These are phyloP conservation scores for Neurospora hispaniola DNA, from an alignment of 495 filamentous ascomycete genomes.

Conservation along the genomic window DNA sequence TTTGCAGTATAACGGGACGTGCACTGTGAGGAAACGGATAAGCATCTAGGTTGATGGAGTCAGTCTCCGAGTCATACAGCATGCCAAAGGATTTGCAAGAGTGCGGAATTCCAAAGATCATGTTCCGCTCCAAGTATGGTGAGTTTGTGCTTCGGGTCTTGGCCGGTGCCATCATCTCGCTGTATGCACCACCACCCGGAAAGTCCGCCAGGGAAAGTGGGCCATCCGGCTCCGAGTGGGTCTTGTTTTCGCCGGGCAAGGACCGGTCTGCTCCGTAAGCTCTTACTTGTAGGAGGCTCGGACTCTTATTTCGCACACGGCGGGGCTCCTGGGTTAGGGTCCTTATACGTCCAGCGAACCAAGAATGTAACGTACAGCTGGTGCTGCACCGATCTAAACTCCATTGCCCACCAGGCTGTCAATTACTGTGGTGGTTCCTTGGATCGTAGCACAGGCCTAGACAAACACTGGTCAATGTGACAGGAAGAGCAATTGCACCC, in stretches of 20 bases:
- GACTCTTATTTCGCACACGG: neutral
- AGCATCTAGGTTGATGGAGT: neutral
- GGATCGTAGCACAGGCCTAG: neutral
- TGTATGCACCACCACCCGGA: neutral
- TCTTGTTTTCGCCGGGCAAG: neutral
- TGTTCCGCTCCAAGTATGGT: neutral
- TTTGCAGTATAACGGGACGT: neutral
- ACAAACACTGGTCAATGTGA: neutral
- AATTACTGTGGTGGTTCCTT: neutral
- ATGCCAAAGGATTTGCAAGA: neutral
- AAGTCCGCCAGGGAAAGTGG: neutral
- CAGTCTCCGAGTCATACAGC: neutral
- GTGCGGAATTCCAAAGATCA: neutral
- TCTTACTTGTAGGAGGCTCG: neutral
- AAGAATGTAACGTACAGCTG: neutral
- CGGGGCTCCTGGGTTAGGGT: neutral
- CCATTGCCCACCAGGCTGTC: neutral
- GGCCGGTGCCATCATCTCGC: neutral
- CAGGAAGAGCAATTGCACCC: neutral
- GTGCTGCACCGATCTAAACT: neutral
- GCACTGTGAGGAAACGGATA: neutral
- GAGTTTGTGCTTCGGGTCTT: neutral
- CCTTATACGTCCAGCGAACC: neutral
- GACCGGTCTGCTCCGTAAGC: neutral
- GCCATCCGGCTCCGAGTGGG: neutral